Evolutionary conservation across 768 basidiomycete genomes (phyloP).

Genomic region (Scleroderma citrinum): DNA sequence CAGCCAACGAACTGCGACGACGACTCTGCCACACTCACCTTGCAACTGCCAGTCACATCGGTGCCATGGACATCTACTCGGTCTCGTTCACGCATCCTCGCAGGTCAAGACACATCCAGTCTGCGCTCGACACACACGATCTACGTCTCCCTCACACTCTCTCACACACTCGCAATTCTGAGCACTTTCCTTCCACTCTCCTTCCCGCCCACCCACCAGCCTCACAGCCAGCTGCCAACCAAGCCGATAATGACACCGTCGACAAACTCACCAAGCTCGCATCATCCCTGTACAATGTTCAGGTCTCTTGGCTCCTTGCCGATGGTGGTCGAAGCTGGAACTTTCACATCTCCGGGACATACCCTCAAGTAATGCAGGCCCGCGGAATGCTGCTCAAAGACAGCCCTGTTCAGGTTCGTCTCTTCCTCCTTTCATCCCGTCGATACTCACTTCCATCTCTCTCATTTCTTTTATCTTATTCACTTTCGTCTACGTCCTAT

Average conservation of each 20-base stretch:
- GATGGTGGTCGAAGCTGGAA: conserved; percentile 73
- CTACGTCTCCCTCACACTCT: conserved; percentile 40
- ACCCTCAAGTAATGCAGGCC: conserved; percentile 89
- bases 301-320: conserved; percentile 71
- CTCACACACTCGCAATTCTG: conserved; percentile 19
- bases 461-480: conserved; percentile 9
- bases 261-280: conserved; percentile 76
- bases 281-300: conserved; percentile 75
- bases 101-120: conserved; percentile 62
- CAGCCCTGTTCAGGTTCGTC: conserved; percentile 72
- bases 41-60: conserved; percentile 7
- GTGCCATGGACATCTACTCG: conserved; percentile 86
- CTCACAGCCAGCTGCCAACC: conserved; percentile 26
- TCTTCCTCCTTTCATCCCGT: conserved; percentile 5
- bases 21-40: conserved; percentile 4
- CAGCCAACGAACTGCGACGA: background rate
- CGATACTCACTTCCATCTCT: conserved; percentile 8
- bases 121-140: conserved; percentile 59
- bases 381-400: conserved; percentile 87
- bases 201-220: conserved; percentile 27
- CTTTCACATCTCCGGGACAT: conserved; percentile 85
- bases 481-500: conserved; percentile 1
- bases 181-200: conserved; percentile 30
- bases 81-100: conserved; percentile 91
- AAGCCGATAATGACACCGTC: conserved; percentile 66